Evolutionary conservation across 441 rosid genomes (phyloP), one percentile per base, ranked within the genome.

Genomic region (Sinapis alba): DNA sequence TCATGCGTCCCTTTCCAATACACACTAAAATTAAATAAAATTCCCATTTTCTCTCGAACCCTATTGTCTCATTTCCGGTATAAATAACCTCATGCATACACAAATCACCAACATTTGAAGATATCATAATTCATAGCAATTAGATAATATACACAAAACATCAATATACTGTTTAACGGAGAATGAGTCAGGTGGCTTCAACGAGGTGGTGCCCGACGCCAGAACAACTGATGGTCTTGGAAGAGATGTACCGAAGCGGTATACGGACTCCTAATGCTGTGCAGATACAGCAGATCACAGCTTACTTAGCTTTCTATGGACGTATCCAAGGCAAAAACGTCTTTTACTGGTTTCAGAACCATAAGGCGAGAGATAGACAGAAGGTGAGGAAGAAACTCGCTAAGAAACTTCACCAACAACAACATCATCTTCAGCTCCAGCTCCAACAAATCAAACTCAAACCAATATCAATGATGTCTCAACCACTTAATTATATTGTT

Each of bases 151-250:
- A 56, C 34, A 36, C 64, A 56, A 70, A 63, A 7, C 56, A 24
- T 43, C 58, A 38, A 8, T 34, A 36, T 62, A 13, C 61, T 28
- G 43, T 23, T 56, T n/a, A 53, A 51, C 23, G 7, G 11, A 69
- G 10, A 57, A 89, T 93, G 97, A 81, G 89, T 79, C 97, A 89
- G 19, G 73, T 87, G 57, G 80, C 84, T 59, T 89, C 97, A 11
- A 72, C 97, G 6, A 85, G 98, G 76, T 94, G 98, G 98, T 92
- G 97, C 80, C 98, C 98, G 28, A 94, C 97, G 38, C 97, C 96
- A 54, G 97, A 94, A 67, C 98, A 94, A 58, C 81, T 94, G 16
- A 90, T 89, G 97, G 87, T 92, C 59, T 72, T 94, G 58, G 97
- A 92, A 76, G 97, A 89, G 86, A 77, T 90, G 89, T 94, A 92